Conservation (phyloP, 257 asterid genomes). For the Nemophila menziesii region DNA sequence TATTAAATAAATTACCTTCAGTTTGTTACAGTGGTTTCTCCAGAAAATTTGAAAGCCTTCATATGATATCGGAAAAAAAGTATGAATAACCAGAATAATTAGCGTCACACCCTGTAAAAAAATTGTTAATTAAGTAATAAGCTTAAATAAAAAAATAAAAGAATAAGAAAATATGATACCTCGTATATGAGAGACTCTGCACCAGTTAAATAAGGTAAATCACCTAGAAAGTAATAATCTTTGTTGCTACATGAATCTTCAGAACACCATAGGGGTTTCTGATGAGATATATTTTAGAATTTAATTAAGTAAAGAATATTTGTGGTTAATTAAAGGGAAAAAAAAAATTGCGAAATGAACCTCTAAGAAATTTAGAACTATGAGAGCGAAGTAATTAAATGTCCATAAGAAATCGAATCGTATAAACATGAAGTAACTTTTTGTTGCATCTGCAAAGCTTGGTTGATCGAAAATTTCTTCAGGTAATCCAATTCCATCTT, state of each 20-base stretch:
- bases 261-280: constrained; percentile 98
- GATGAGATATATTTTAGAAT: constrained; percentile 28
- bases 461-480: constrained; percentile 88
- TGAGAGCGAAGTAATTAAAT: constrained; percentile 71
- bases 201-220: constrained; percentile 74
- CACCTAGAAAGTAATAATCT: constrained; percentile 76
- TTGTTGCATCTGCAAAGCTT: constrained; percentile 56
- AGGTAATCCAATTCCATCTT: constrained; percentile 93
- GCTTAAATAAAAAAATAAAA: no score
- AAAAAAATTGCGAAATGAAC: constrained; percentile 8
- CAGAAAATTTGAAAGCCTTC: constrained; percentile 70
- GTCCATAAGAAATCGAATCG: constrained; percentile 84
- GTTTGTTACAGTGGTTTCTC: constrained; percentile 52
- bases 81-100: constrained; percentile 55
- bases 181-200: constrained; percentile 68
- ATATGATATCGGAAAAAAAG: constrained; percentile 57
- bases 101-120: constrained; percentile 58
- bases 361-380: constrained; percentile 60
- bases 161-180: constrained; percentile 44
- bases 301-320: constrained; percentile 14
- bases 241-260: constrained; percentile 47
- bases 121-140: not conserved
- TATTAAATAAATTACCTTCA: constrained; percentile 45
- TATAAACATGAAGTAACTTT: constrained; percentile 55
- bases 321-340: constrained; percentile 2